A percentile compares a stretch with the other conserved stretches of the same genome.
phyloP scores from a whole-genome alignment of 768 basidiomycete species.

The Tulasnella sp. region DNA sequence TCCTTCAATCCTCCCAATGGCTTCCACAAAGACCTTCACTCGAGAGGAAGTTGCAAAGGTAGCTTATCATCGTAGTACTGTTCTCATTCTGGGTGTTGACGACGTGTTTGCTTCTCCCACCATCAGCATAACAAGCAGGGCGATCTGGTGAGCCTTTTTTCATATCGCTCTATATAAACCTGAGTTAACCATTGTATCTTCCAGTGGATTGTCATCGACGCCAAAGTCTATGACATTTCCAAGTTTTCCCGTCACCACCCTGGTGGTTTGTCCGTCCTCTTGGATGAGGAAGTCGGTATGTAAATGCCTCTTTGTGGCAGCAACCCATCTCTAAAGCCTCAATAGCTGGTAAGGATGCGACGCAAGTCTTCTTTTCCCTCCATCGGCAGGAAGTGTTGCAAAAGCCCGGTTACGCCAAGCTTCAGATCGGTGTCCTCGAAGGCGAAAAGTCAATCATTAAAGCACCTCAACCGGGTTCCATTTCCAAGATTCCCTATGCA shows the following conservation, averaged over 20 bases:
- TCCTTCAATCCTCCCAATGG: neutral
- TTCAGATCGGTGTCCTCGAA: slow-evolving; percentile 60
- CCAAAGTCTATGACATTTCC: slow-evolving; percentile 71
- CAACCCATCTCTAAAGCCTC: neutral
- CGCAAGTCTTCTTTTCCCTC: slow-evolving; percentile 77
- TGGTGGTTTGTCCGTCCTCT: slow-evolving; percentile 65
- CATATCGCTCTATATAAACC: neutral
- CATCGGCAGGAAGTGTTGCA: slow-evolving; percentile 76
- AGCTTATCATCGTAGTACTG: slow-evolving; percentile 18
- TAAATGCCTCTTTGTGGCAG: neutral
- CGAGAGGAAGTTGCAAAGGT: slow-evolving; percentile 67
- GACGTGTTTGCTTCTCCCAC: neutral
- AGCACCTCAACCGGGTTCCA: slow-evolving; percentile 38
- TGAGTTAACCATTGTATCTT: neutral
- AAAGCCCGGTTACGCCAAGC: slow-evolving; percentile 57
- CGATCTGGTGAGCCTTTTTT: slow-evolving; percentile 37
- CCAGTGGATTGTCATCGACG: slow-evolving; percentile 75
- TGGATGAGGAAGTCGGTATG: slow-evolving; percentile 65
- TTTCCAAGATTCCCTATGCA: slow-evolving; percentile 72
- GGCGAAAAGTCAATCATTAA: slow-evolving; percentile 47
- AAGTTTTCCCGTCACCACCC: slow-evolving; percentile 75
- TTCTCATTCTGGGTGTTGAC: neutral
- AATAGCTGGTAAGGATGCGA: slow-evolving; percentile 73
- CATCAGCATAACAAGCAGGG: slow-evolving; percentile 59
- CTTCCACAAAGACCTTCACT: slow-evolving; percentile 34